Evolutionary conservation across 1,284 basidiomycete genomes (phyloP).

Genomic region (Boletus austroedulis): DNA sequence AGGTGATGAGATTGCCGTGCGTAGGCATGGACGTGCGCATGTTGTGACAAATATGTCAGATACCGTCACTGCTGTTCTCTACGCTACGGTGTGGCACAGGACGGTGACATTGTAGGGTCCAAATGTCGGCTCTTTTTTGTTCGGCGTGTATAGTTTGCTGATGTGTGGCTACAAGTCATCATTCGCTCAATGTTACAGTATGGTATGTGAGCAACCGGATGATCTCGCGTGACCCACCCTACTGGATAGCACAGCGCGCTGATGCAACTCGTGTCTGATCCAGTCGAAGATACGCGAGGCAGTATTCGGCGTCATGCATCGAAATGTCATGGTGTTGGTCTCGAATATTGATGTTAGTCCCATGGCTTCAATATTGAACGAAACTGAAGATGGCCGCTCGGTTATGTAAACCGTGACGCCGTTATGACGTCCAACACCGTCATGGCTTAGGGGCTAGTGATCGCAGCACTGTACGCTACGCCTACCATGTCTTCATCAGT

Average conservation of each 20-base stretch:
- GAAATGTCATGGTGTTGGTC: too few relatives aligned
- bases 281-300: neutral
- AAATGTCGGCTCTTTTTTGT: neutral
- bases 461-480: too few relatives aligned
- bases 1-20: conserved; percentile 6
- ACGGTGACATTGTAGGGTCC: conserved; percentile 36
- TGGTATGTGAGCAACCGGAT: too few relatives aligned
- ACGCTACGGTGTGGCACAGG: conserved; percentile 41
- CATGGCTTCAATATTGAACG: neutral
- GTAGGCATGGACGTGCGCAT: neutral
- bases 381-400: neutral
- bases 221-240: too few relatives aligned
- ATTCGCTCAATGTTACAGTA: neutral
- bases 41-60: conserved; percentile 37
- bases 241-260: conserved; percentile 1
- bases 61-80: conserved; percentile 40
- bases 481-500: conserved; percentile 12
- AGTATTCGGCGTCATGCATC: conserved; percentile 13
- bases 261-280: conserved; percentile 10
- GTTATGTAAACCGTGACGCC: too few relatives aligned
- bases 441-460: neutral
- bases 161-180: too few relatives aligned
- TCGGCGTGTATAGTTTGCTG: neutral
- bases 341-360: neutral
- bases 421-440: too few relatives aligned